Evolutionary conservation across 2,329 filamentous ascomycete species (phyloP), one percentile per base, ranked within the genome.

Genomic region (Arthrobotrys pseudoclavata): DNA sequence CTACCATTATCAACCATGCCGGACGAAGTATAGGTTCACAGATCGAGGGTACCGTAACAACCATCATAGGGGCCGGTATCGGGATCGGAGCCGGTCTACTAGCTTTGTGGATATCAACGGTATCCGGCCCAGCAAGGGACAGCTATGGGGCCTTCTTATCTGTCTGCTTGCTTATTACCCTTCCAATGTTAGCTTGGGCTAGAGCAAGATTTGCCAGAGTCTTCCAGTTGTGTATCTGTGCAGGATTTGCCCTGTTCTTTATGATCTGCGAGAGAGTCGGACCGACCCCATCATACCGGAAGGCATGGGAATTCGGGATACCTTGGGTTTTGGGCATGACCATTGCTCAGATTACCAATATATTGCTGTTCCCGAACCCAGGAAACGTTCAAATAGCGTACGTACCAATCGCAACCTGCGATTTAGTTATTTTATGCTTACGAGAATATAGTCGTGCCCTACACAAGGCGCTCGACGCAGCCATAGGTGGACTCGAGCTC

Each of bases 1-100:
- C 88, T 1, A 84, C 86, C n/a, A 85, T 89, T 20, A 80, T 89
- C 52, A 89, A 89, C 72, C 88, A 90, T 79, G 85, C 88, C 2
- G 87, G 86, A 22, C 84, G 88, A 42, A 86, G 87, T 0, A 80
- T 89, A 63, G 88, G 88, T 4, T 86, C 87, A 12, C 88, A 90
- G 79, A 81, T 89, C 22, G 88, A 90, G 80, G 88, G 88, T 1
- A 82, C 86, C 3, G 69, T 88, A 48, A 82, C 87, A 20, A 89
- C 87, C 4, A 86, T 85, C n/a, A 31, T 87, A 4, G 88, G 88
- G 2, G 86, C 87, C 0, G 86, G 86, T 4, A 84, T 85, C 31
- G 88, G 88, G 0, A 81, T 89, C 6, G 87, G 85, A 12, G 89
- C 88, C 86, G 88, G 88, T 1, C 84, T 85, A 6, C 84, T 89